These are phyloP conservation scores for Xylaria telfairii DNA, from an alignment of 495 filamentous ascomycete genomes.

Conservation along the genomic window DNA sequence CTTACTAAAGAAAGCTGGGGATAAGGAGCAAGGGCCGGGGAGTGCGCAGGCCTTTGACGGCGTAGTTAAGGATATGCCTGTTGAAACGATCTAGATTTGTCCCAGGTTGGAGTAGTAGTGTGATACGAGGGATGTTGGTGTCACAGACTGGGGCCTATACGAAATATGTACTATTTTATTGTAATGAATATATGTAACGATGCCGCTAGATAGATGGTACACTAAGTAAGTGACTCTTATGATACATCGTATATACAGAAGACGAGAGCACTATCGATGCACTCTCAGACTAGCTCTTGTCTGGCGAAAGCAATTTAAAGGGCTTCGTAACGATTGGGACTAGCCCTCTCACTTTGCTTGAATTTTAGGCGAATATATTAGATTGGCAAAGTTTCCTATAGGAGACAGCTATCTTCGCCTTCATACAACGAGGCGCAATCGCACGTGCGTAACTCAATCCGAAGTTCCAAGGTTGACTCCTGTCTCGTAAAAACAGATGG, in stretches of 20 bases:
- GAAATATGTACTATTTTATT: background rate
- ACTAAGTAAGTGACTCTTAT: background rate
- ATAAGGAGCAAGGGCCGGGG: conserved; percentile 3
- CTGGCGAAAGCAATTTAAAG: no score
- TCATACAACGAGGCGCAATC: background rate
- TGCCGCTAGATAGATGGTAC: background rate
- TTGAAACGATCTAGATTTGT: background rate
- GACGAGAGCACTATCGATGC: background rate
- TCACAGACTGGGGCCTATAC: no score
- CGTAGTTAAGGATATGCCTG: background rate
- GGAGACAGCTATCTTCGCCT: background rate
- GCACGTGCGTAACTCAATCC: background rate
- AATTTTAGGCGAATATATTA: background rate
- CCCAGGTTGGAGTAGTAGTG: background rate
- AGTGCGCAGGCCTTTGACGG: background rate
- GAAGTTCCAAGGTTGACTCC: background rate
- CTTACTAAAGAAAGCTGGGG: conserved; percentile 43
- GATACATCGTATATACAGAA: background rate
- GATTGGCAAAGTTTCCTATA: background rate
- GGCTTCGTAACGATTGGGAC: background rate
- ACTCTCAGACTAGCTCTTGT: background rate
- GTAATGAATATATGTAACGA: background rate
- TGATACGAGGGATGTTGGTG: background rate
- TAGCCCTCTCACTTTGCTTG: no score
- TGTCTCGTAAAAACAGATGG: background rate